A percentile compares a stretch with the other conserved stretches of the same genome.
Conservation (phyloP, 1,284 basidiomycete species). For the Afroboletus lepidellus region DNA sequence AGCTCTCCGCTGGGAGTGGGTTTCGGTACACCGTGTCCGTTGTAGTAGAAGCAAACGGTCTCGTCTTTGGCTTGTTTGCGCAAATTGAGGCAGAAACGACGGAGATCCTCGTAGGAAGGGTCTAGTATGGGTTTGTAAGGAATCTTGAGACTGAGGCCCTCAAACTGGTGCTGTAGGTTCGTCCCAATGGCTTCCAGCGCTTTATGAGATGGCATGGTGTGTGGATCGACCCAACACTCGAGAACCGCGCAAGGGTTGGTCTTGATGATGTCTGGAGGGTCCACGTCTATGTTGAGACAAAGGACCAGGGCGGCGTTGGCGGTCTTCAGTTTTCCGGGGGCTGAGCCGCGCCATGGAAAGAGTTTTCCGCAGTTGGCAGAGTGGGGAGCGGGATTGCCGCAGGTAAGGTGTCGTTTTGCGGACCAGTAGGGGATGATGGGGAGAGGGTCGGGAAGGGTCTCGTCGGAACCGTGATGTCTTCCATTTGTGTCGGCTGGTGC, state of each 20-base stretch:
- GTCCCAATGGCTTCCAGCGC: conserved; percentile 88
- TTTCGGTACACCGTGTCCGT: conserved; percentile 97
- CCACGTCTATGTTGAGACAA: conserved; percentile 96
- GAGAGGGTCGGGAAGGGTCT: conserved; percentile 48
- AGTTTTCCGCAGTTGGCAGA: conserved; percentile 64
- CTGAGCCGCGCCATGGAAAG: conserved; percentile 75
- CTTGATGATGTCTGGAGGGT: conserved; percentile 97
- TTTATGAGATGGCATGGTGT: conserved; percentile 83
- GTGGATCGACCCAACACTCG: conserved; percentile 98
- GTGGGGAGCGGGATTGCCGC: conserved; percentile 77
- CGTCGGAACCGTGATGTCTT: conserved; percentile 38
- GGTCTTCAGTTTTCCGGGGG: conserved; percentile 84
- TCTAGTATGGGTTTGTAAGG: conserved; percentile 92
- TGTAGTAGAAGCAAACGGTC: conserved; percentile 96
- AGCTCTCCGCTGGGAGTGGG: conserved; percentile 96
- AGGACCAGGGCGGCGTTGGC: conserved; percentile 91
- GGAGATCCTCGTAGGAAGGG: conserved; percentile 92
- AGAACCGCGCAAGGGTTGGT: conserved; percentile 94
- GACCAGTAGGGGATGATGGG: conserved; percentile 77
- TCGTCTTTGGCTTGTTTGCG: conserved; percentile 92
- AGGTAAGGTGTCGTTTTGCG: conserved; percentile 83
- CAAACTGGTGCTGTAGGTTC: conserved; percentile 95
- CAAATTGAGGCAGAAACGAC: conserved; percentile 83
- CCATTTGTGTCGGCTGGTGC: conserved; percentile 24
- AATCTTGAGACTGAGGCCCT: conserved; percentile 89